Percentiles rank a stretch among this genome's conserved stretches.
phyloP scores from a whole-genome alignment of 192 early-diverging fungal genomes.

The Backusella circina region DNA sequence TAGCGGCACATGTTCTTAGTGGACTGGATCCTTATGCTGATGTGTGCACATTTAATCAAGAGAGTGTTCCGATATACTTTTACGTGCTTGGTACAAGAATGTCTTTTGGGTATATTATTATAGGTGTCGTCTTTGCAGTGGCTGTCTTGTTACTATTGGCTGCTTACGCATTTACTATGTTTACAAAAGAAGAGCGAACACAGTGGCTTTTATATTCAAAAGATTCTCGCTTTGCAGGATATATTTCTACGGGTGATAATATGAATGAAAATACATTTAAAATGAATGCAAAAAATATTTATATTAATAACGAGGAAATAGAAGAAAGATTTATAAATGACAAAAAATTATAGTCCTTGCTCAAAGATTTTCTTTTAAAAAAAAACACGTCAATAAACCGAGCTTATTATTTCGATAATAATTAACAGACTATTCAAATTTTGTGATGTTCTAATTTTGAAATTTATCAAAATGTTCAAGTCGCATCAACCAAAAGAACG shows the following conservation, averaged over 20 bases:
- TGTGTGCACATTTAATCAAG: neutral
- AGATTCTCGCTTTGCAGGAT: neutral
- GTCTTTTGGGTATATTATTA: neutral
- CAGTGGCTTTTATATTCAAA: neutral
- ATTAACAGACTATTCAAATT: too few relatives aligned
- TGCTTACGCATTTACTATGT: neutral
- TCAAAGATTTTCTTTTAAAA: neutral
- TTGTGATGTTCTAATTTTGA: too few relatives aligned
- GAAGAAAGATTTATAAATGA: neutral
- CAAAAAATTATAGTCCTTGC: neutral
- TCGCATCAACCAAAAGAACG: too few relatives aligned
- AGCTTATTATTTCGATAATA: too few relatives aligned
- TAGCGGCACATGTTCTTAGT: neutral
- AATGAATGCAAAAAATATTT: neutral
- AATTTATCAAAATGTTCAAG: too few relatives aligned
- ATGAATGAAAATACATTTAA: neutral
- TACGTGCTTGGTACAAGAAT: neutral
- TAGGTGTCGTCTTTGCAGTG: neutral
- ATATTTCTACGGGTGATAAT: neutral
- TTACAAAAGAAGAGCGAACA: neutral
- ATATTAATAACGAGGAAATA: neutral
- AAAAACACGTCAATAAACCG: too few relatives aligned
- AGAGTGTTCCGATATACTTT: neutral
- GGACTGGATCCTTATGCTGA: neutral
- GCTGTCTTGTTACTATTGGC: neutral